Conservation (phyloP, 768 basidiomycete genomes). For the Hygrophorus russula region DNA sequence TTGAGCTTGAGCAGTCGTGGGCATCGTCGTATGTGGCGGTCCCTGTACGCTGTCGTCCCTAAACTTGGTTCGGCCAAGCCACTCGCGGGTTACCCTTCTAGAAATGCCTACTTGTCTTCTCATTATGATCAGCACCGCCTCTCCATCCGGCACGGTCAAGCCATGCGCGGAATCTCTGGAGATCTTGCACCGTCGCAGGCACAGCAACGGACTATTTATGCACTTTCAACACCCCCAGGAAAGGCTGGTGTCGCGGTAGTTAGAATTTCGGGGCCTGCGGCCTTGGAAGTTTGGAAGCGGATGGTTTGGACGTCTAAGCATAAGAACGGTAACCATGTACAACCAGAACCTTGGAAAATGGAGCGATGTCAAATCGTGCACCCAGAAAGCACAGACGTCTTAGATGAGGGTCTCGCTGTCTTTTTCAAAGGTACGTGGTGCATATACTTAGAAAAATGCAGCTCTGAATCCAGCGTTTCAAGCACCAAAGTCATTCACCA, state of each 20-base stretch:
- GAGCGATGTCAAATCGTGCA: slow-evolving; percentile 60
- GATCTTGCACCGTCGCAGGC: slow-evolving; percentile 27
- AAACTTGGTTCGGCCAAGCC: background rate
- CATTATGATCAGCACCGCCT: slow-evolving; percentile 12
- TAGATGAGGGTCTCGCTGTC: slow-evolving; percentile 76
- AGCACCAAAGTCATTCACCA: slow-evolving; percentile 79
- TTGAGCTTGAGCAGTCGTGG: background rate
- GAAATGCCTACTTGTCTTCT: slow-evolving; percentile 7
- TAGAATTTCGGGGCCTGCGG: slow-evolving; percentile 73
- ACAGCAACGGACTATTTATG: slow-evolving; percentile 73
- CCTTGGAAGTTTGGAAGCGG: slow-evolving; percentile 44
- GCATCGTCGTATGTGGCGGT: background rate
- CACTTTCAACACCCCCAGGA: slow-evolving; percentile 78
- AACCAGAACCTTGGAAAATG: slow-evolving; percentile 55
- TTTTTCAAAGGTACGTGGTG: slow-evolving; percentile 59
- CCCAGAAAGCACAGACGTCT: slow-evolving; percentile 42
- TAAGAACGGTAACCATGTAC: slow-evolving; percentile 3
- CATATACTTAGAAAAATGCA: background rate
- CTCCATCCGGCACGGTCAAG: slow-evolving; percentile 4
- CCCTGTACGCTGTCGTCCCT: background rate
- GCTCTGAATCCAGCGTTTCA: slow-evolving; percentile 1
- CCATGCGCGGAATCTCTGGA: background rate
- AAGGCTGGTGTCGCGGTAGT: slow-evolving; percentile 78
- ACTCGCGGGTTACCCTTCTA: background rate
- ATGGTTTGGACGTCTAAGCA: slow-evolving; percentile 34